Percentiles rank a stretch among this genome's conserved stretches.
phyloP scores from a whole-genome alignment of 768 basidiomycete genomes.

The Crucibulum laeve region DNA sequence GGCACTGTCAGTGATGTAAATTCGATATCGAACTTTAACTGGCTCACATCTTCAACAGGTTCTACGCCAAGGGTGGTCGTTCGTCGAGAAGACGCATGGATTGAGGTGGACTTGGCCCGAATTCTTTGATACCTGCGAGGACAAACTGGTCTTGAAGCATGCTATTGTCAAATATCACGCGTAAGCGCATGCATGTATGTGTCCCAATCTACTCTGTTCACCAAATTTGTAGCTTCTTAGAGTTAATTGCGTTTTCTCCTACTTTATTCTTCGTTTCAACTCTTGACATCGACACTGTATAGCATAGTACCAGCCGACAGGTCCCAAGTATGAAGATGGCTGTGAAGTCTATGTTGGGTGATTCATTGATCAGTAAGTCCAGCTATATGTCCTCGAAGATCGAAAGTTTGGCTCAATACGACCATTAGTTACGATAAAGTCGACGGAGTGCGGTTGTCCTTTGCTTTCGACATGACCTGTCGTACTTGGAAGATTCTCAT shows the following conservation, averaged over 20 bases:
- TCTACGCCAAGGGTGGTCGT: constrained; percentile 52
- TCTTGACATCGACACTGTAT: constrained; percentile 68
- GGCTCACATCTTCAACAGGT: no score
- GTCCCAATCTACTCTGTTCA: no score
- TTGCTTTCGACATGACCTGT: constrained; percentile 40
- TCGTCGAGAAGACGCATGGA: constrained; percentile 47
- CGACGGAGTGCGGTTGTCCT: constrained; percentile 23
- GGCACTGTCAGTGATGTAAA: no score
- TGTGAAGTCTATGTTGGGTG: constrained; percentile 37
- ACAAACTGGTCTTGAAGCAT: constrained; percentile 40
- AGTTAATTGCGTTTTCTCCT: constrained; percentile 43
- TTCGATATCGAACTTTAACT: no score
- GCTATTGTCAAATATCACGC: constrained; percentile 56
- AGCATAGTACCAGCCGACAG: constrained; percentile 70
- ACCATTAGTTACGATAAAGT: not conserved
- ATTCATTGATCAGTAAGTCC: constrained; percentile 51
- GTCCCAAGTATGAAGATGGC: constrained; percentile 38
- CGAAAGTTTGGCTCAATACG: not conserved
- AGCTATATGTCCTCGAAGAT: no score
- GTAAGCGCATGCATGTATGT: constrained; percentile 32
- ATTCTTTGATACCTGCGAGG: constrained; percentile 31
- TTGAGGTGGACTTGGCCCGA: constrained; percentile 45
- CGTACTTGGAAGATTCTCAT: constrained; percentile 13
- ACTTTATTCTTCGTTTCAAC: constrained; percentile 50
- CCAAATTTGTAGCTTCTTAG: constrained; percentile 39